Conservation (phyloP, 345 rosid species). For the Limnanthes douglasii region DNA sequence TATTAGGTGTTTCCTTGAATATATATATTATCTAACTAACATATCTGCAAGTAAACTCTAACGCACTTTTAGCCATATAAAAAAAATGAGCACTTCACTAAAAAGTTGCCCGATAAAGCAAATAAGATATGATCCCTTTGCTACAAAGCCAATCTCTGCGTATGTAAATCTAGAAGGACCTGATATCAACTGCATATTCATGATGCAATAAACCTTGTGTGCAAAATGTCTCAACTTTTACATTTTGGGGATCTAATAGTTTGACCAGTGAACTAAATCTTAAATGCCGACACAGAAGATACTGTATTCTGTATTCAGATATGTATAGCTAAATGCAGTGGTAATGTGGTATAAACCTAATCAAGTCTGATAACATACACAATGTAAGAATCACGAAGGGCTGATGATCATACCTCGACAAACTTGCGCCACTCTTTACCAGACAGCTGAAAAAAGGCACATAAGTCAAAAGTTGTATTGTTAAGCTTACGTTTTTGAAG, state of each 20-base stretch:
- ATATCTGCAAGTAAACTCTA: too few species aligned
- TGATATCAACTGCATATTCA: too few species aligned
- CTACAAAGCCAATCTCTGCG: too few species aligned
- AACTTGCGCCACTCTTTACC: constrained; percentile 62
- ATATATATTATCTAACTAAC: too few species aligned
- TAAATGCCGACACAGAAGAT: constrained; percentile 4
- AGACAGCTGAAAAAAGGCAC: constrained; percentile 33
- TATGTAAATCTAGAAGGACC: too few species aligned
- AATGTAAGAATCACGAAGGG: not conserved
- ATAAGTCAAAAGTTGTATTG: not conserved
- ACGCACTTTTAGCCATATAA: too few species aligned
- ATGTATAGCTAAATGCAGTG: not conserved
- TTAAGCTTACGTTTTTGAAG: not conserved
- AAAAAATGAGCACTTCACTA: too few species aligned
- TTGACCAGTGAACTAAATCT: constrained; percentile 3
- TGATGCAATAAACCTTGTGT: not conserved
- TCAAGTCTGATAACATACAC: too few species aligned
- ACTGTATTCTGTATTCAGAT: not conserved
- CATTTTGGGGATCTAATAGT: constrained; percentile 4
- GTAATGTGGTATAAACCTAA: not conserved
- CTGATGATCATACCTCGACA: constrained; percentile 50
- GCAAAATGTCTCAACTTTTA: constrained; percentile 1
- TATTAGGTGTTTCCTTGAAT: too few species aligned
- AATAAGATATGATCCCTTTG: too few species aligned
- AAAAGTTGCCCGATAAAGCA: too few species aligned